Conservation (phyloP, 2,329 filamentous ascomycete genomes). For the Cytospora leucostoma region DNA sequence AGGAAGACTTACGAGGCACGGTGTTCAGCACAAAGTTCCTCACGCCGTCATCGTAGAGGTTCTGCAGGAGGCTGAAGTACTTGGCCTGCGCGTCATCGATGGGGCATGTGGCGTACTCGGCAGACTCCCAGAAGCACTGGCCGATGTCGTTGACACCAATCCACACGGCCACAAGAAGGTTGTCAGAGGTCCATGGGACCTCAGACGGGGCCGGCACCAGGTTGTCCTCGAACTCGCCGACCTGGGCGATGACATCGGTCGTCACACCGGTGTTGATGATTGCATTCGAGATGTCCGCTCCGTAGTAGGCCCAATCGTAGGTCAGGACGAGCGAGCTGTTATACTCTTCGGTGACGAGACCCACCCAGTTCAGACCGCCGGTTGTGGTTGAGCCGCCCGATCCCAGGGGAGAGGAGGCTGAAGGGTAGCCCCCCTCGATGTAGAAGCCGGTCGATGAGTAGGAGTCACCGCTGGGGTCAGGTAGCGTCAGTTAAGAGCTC, state of each 20-base stretch:
- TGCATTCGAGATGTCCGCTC: constrained; percentile 24
- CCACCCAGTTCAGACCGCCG: constrained; percentile 28
- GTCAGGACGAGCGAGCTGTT: constrained; percentile 25
- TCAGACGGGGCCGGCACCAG: constrained; percentile 22
- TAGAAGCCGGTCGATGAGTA: constrained; percentile 28
- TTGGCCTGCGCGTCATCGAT: constrained; percentile 23
- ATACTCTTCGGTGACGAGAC: constrained; percentile 22
- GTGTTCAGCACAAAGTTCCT: constrained; percentile 25
- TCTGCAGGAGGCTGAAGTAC: constrained; percentile 24
- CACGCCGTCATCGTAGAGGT: constrained; percentile 25
- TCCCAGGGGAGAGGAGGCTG: constrained; percentile 19
- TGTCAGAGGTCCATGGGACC: constrained; percentile 23
- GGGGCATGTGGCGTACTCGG: constrained; percentile 16
- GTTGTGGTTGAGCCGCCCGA: constrained; percentile 18
- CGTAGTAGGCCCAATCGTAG: constrained; percentile 26
- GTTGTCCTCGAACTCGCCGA: constrained; percentile 21
- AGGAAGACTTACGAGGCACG: constrained; percentile 18
- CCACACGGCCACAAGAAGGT: constrained; percentile 26
- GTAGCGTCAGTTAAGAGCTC: neutral
- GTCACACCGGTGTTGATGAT: constrained; percentile 28
- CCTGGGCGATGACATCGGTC: constrained; percentile 24
- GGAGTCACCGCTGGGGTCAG: constrained; percentile 18
- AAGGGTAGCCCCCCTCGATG: constrained; percentile 25
- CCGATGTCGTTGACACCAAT: constrained; percentile 27
- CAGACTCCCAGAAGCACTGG: constrained; percentile 25